Conservation (phyloP, 2,329 filamentous ascomycete species). For the Talaromyces sp. region DNA sequence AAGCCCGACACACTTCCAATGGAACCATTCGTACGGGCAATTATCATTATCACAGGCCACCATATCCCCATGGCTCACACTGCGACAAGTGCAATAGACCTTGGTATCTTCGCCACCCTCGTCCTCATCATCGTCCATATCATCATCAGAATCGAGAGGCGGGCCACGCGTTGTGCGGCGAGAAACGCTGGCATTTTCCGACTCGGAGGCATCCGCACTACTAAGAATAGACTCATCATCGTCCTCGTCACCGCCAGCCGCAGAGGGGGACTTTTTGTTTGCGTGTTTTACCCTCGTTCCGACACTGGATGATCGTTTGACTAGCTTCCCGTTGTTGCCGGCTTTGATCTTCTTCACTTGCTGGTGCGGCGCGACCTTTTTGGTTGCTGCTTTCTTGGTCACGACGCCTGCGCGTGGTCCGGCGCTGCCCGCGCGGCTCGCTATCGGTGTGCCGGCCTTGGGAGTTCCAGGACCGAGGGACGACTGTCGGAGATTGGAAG, state of each 20-base stretch:
- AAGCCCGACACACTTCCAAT: conserved; percentile 59
- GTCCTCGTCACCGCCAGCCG: conserved; percentile 36
- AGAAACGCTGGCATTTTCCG: conserved; percentile 33
- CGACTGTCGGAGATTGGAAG: conserved; percentile 54
- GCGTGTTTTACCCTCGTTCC: conserved; percentile 30
- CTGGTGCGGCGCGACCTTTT: conserved; percentile 54
- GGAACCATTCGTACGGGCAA: conserved; percentile 63
- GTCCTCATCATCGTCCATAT: conserved; percentile 45
- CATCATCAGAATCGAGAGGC: conserved; percentile 28
- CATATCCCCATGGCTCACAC: conserved; percentile 63
- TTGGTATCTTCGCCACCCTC: conserved; percentile 54
- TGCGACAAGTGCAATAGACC: conserved; percentile 62
- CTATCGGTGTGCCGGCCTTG: conserved; percentile 50
- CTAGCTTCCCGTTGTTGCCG: conserved; percentile 29
- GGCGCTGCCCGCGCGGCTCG: conserved; percentile 55
- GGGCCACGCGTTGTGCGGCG: conserved; percentile 11
- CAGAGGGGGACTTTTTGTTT: conserved; percentile 39
- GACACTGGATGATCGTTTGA: conserved; percentile 39
- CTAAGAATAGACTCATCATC: conserved; percentile 53
- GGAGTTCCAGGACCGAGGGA: conserved; percentile 61
- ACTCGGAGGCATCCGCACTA: conserved; percentile 45
- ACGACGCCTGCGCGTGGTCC: conserved; percentile 44
- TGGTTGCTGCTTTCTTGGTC: conserved; percentile 44
- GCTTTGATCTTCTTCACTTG: conserved; percentile 38
- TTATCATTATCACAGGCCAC: conserved; percentile 62